phyloP scores from a whole-genome alignment of 225 moss, liverwort and hornwort genomes.

The Polytrichum commune region DNA sequence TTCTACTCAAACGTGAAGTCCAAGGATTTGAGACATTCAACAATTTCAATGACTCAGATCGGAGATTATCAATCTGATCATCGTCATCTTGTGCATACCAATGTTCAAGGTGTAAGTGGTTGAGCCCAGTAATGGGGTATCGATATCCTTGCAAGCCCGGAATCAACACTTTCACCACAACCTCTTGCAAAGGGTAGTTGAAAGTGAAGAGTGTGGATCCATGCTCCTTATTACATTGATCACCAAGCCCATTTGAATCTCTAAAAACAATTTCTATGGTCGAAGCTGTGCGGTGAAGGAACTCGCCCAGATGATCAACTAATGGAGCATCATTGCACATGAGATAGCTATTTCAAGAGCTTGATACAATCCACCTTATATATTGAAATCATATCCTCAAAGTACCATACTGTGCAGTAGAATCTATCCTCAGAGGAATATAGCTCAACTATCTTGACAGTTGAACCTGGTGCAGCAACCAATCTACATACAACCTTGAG shows the following conservation, averaged over 20 bases:
- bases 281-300: not conserved
- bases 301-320: not conserved
- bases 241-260: not conserved
- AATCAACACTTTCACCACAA: not conserved
- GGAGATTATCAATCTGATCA: not conserved
- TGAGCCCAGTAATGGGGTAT: not conserved
- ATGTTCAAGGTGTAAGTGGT: not conserved
- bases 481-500: no score
- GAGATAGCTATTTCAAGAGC: not conserved
- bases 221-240: not conserved
- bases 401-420: no score
- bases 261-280: no score
- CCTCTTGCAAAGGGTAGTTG: not conserved
- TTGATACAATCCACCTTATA: not conserved
- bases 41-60: not conserved
- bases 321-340: not conserved
- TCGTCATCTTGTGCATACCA: no score
- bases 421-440: no score
- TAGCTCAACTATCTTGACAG: no score
- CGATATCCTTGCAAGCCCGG: not conserved
- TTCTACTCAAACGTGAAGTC: not conserved
- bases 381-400: no score
- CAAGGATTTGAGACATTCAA: not conserved
- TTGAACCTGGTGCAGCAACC: no score
- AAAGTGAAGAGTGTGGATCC: not conserved